A percentile compares a stretch with the other conserved stretches of the same genome.
phyloP scores from a whole-genome alignment of 331 rosid genomes.

The Arachis monticola region DNA sequence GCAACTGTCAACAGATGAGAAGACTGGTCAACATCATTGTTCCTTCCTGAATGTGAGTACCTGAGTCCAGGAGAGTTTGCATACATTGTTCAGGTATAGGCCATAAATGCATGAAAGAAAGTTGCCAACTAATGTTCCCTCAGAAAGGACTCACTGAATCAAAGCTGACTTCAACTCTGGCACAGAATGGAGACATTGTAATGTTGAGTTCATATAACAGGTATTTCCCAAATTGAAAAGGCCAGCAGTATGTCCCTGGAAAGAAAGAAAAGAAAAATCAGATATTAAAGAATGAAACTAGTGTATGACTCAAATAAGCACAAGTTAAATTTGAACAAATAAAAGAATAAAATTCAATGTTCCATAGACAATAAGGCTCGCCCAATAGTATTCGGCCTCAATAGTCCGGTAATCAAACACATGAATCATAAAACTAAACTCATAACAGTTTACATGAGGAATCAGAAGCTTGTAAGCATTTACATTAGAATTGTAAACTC shows the following conservation, averaged over 20 bases:
- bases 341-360: not conserved
- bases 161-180: slow-evolving; percentile 98
- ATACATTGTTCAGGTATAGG: slow-evolving; percentile 26
- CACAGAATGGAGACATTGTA: slow-evolving; percentile 97
- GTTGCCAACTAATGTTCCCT: slow-evolving; percentile 18
- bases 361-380: slow-evolving; percentile 9
- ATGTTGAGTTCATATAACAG: slow-evolving; percentile 97
- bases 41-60: slow-evolving; percentile 75
- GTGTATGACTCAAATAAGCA: not conserved
- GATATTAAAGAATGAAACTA: slow-evolving; percentile 23
- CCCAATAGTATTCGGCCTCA: not conserved
- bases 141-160: slow-evolving; percentile 61
- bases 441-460: too few relatives aligned
- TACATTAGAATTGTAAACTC: too few relatives aligned
- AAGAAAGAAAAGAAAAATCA: slow-evolving; percentile 5
- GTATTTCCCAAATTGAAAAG: slow-evolving; percentile 96
- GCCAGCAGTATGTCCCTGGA: slow-evolving; percentile 94
- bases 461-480: too few relatives aligned
- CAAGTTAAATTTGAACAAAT: slow-evolving; percentile 20
- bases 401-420: not conserved
- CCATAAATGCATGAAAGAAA: slow-evolving; percentile 34
- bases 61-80: slow-evolving; percentile 50
- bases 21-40: slow-evolving; percentile 87
- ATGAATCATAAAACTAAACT: too few relatives aligned
- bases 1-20: slow-evolving; percentile 93